Evolutionary conservation across 208 protist species (phyloP).

Genomic region (Phytomonas francai): DNA sequence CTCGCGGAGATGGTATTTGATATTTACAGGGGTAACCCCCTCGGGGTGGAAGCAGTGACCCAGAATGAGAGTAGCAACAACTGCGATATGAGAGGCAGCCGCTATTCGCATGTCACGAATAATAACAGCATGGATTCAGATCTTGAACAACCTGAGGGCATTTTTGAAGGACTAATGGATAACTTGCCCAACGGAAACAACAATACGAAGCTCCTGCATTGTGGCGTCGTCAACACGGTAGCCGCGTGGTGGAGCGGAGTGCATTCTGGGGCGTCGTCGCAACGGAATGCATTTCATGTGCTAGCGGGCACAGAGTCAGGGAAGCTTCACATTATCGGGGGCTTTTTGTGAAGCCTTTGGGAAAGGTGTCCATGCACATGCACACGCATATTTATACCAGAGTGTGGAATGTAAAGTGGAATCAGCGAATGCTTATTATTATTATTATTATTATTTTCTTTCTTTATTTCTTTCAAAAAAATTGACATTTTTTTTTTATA

Average conservation of each 20-base stretch:
- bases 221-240: slow-evolving; percentile 64
- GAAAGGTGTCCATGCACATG: slow-evolving; percentile 13
- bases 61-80: not conserved
- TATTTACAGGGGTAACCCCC: not conserved
- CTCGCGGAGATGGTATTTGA: not conserved
- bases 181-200: not conserved
- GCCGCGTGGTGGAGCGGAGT: slow-evolving; percentile 30
- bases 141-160: not conserved
- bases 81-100: not conserved
- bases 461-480: slow-evolving; percentile 16
- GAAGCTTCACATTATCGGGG: slow-evolving; percentile 10
- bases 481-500: slow-evolving; percentile 15
- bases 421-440: slow-evolving; percentile 6
- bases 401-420: not conserved
- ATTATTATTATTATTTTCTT: slow-evolving; percentile 11
- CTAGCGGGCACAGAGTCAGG: slow-evolving; percentile 14
- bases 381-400: slow-evolving; percentile 14
- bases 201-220: slow-evolving; percentile 18
- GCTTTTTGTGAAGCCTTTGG: slow-evolving; percentile 1
- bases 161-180: not conserved
- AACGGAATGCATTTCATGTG: slow-evolving; percentile 7
- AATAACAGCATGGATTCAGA: not conserved
- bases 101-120: not conserved
- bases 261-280: not conserved
- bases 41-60: not conserved